These are phyloP conservation scores for Cryomyces minteri DNA, from an alignment of 495 filamentous ascomycete species.

Conservation along the genomic window DNA sequence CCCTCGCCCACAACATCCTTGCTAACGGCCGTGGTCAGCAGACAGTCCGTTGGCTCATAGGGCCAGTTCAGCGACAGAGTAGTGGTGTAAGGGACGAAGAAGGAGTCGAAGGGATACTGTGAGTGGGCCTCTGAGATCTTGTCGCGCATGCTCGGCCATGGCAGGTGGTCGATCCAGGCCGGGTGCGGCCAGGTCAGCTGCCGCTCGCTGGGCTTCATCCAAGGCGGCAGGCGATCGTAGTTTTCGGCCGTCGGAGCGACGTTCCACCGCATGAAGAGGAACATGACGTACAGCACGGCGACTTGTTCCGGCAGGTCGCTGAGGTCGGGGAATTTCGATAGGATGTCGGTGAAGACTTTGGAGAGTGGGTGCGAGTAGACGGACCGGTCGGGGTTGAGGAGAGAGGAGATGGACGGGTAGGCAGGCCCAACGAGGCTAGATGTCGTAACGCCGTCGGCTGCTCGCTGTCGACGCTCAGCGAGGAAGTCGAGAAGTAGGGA, in stretches of 20 bases:
- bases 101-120: constrained; percentile 46
- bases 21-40: constrained; percentile 18
- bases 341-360: constrained; percentile 66
- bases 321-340: constrained; percentile 55
- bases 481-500: constrained; percentile 60
- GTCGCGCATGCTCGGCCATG: constrained; percentile 59
- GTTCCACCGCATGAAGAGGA: constrained; percentile 69
- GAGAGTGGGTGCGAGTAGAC: constrained; percentile 52
- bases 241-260: constrained; percentile 56
- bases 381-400: constrained; percentile 46
- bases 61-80: constrained; percentile 62
- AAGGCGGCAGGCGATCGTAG: constrained; percentile 51
- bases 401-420: constrained; percentile 57
- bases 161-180: constrained; percentile 60
- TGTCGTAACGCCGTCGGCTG: constrained; percentile 37
- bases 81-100: constrained; percentile 61
- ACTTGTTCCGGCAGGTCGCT: constrained; percentile 53
- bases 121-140: constrained; percentile 29
- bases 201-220: constrained; percentile 38
- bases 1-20: constrained; percentile 13
- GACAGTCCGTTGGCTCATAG: constrained; percentile 32
- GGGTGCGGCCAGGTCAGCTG: constrained; percentile 49
- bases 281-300: constrained; percentile 65
- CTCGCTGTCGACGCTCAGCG: constrained; percentile 41
- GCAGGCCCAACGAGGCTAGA: constrained; percentile 48